Percentiles rank a stretch among this genome's conserved stretches.
Evolutionary conservation across 441 rosid genomes (phyloP).

Genomic region (Arabidopsis lyrata): DNA sequence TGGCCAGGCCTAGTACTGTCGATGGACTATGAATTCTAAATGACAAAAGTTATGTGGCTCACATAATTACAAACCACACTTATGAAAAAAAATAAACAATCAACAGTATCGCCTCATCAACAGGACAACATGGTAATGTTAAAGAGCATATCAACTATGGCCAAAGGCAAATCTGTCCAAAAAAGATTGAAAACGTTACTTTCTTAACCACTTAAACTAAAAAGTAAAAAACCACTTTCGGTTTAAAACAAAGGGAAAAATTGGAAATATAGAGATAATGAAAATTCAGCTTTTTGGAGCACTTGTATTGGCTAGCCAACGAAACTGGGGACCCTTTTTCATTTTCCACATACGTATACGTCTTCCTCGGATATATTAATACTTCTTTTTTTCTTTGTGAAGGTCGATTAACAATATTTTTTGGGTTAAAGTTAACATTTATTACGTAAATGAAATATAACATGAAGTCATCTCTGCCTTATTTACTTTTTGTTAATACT

Average conservation of each 20-base stretch:
- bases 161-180: not conserved
- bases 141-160: not conserved
- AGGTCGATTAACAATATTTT: not conserved
- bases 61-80: not conserved
- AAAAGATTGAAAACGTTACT: not conserved
- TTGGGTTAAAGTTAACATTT: not conserved
- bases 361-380: not conserved
- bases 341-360: not conserved
- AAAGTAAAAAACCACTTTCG: not conserved
- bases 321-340: constrained; percentile 33
- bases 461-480: constrained; percentile 1
- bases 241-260: not conserved
- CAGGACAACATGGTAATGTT: not conserved
- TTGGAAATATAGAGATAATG: constrained; percentile 15
- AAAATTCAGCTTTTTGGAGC: constrained; percentile 53
- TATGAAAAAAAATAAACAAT: not conserved
- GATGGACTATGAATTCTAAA: not conserved
- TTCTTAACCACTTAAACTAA: not conserved
- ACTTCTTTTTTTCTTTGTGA: not conserved
- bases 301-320: constrained; percentile 46
- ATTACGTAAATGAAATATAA: not conserved
- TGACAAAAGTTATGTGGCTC: not conserved
- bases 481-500: not conserved
- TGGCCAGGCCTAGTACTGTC: no score
- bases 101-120: not conserved